Conservation (phyloP, 2,329 filamentous ascomycete species). For the Rhytidhysteron rufulum region DNA sequence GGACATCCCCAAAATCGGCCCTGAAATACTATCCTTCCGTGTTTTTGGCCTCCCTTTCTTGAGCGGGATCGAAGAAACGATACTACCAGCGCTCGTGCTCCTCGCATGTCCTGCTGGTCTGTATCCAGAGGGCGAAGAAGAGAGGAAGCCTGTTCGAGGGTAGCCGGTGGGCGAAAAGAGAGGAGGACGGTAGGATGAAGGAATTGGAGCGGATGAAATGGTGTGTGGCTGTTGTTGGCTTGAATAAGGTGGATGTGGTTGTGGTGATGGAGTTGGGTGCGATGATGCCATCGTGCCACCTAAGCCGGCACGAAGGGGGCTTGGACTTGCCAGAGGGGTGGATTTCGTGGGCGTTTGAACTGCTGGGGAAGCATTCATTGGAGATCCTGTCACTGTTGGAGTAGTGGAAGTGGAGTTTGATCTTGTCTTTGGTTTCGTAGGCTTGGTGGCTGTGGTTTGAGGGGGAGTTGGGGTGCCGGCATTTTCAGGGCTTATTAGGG, state of each 20-base stretch:
- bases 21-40: conserved; percentile 24
- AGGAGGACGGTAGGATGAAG: too few species aligned
- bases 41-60: conserved; percentile 21
- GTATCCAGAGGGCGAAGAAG: too few species aligned
- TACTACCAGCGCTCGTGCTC: conserved; percentile 21
- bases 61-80: conserved; percentile 17
- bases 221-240: too few species aligned
- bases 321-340: too few species aligned
- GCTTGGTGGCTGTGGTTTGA: not conserved
- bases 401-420: too few species aligned
- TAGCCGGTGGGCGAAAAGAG: too few species aligned
- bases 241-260: not conserved
- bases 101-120: conserved; percentile 13
- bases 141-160: too few species aligned
- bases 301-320: conserved; percentile 11
- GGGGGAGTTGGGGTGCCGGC: conserved; percentile 10
- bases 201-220: not conserved
- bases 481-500: conserved; percentile 17
- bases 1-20: conserved; percentile 10
- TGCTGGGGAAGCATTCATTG: too few species aligned
- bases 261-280: not conserved
- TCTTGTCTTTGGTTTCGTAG: conserved; percentile 14
- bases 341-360: too few species aligned
- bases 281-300: conserved; percentile 29
- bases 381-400: too few species aligned